Conservation (phyloP, 768 basidiomycete genomes). For the Boletus insuetus region DNA sequence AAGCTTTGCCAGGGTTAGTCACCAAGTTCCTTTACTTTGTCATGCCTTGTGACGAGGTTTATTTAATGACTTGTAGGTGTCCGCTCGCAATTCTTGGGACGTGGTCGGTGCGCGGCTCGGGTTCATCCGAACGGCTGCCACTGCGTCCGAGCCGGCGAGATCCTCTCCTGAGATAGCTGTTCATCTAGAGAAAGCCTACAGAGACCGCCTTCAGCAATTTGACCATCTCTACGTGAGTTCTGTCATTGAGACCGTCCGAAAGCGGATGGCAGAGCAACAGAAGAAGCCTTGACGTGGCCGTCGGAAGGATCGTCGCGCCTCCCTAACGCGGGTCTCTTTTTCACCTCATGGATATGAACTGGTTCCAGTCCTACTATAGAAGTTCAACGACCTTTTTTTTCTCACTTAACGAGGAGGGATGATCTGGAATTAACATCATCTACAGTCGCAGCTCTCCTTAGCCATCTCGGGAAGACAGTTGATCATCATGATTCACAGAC, state of each 20-base stretch:
- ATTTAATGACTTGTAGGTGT: constrained; percentile 19
- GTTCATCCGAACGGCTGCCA: constrained; percentile 21
- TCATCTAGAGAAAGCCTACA: constrained; percentile 28
- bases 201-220: constrained; percentile 31
- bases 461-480: constrained; percentile 3
- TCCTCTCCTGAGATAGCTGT: constrained; percentile 25
- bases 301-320: constrained; percentile 8
- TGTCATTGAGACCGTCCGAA: constrained; percentile 31
- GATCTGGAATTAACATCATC: constrained; percentile 3
- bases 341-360: constrained; percentile 7
- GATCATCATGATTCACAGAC: constrained; percentile 9
- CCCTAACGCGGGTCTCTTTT: neutral
- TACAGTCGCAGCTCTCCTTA: neutral
- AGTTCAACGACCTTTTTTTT: constrained; percentile 2
- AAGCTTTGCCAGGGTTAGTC: constrained; percentile 27
- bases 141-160: constrained; percentile 20
- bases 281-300: constrained; percentile 23
- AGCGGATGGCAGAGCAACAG: constrained; percentile 32
- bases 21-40: neutral
- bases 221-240: constrained; percentile 34
- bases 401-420: neutral
- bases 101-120: constrained; percentile 28
- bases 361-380: constrained; percentile 15
- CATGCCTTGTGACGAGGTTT: neutral
- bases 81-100: constrained; percentile 25